Base-by-base conservation (phyloP, 306 rosid genomes). In the Sesbania bispinosa region DNA sequence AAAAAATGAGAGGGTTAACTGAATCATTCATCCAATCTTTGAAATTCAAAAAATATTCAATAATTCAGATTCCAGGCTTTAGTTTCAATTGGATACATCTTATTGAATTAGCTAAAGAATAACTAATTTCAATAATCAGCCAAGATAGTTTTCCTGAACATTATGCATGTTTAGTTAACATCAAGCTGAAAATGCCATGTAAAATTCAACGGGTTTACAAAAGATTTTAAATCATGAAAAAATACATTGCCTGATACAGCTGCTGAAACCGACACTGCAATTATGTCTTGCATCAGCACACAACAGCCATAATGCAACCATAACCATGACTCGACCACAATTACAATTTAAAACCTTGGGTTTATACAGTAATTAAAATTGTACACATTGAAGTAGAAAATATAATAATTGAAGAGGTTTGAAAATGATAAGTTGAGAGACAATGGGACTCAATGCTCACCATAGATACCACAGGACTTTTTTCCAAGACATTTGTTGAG, bases 391-490 rank as follows among this genome's bases (percentile, higher is more conserved):
- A 61, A 23, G 27, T 48, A 43, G 20, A 26, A 59, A 52, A 48
- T 20, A 54, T 57, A 65, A 47, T 58, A 72, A 51, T 16, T 54
- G 11, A 51, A 70, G 7, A 38, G 33, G 30, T 52, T 58, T 43
- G 18, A 30, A 75, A 66, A 30, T 46, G 30, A 70, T 57, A 57
- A 51, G 53, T 62, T 20, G 58, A 73, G 61, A 42, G 27, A 64
- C 71, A 75, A 46, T 20, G 47, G 18, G 11, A 73, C 69, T 24
- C 67, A 15, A 10, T 26, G 71, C 89, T 82, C 54, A 89, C 99
- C 96, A 85, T 86, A 71, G 85, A 64, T 41, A 74, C 36, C 61
- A 58, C 69, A 52, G 74, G 80, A 76, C 71, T 57, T 18, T 73
- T 63, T 52, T 78, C 87, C 43, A 41, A 52, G 15, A 76, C 65